Percentiles rank a stretch among this genome's conserved stretches.
phyloP scores from a whole-genome alignment of 2,329 filamentous ascomycete species.

The Aureobasidium lini region DNA sequence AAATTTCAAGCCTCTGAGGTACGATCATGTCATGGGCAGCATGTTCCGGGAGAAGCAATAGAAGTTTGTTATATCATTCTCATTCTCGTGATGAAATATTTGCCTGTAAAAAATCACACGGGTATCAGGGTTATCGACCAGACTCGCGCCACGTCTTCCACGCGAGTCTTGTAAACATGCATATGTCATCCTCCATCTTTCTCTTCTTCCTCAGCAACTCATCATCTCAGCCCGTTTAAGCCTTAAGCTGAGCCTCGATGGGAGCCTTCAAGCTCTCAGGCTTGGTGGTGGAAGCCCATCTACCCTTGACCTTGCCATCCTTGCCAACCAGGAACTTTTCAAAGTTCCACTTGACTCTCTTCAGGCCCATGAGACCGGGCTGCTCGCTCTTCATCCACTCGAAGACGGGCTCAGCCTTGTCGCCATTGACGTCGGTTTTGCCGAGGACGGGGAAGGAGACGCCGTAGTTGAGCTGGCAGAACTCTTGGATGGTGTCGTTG shows the following conservation, averaged over 20 bases:
- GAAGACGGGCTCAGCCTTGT: conserved; percentile 69
- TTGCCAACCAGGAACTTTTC: conserved; percentile 91
- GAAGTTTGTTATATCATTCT: neutral
- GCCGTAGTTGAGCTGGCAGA: conserved; percentile 91
- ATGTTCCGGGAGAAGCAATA: neutral
- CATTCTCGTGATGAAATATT: neutral
- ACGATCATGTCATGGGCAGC: neutral
- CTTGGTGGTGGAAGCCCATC: conserved; percentile 85
- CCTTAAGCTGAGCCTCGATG: conserved; percentile 65
- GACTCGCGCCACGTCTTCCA: neutral
- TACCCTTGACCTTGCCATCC: conserved; percentile 75
- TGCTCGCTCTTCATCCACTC: conserved; percentile 65
- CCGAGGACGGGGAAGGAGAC: conserved; percentile 84
- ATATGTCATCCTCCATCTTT: neutral
- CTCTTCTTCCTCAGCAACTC: neutral
- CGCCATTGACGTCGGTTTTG: conserved; percentile 92
- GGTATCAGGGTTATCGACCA: neutral
- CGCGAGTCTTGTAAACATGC: neutral
- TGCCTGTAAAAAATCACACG: conserved; percentile 1
- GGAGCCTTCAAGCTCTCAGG: conserved; percentile 69
- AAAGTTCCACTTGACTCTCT: conserved; percentile 98
- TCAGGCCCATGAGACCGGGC: conserved; percentile 78
- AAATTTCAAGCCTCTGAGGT: too few relatives aligned
- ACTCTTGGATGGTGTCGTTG: conserved; percentile 53
- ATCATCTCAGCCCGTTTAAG: neutral